Evolutionary conservation across 495 filamentous ascomycete genomes (phyloP).

Genomic region (Penicillium lividum): DNA sequence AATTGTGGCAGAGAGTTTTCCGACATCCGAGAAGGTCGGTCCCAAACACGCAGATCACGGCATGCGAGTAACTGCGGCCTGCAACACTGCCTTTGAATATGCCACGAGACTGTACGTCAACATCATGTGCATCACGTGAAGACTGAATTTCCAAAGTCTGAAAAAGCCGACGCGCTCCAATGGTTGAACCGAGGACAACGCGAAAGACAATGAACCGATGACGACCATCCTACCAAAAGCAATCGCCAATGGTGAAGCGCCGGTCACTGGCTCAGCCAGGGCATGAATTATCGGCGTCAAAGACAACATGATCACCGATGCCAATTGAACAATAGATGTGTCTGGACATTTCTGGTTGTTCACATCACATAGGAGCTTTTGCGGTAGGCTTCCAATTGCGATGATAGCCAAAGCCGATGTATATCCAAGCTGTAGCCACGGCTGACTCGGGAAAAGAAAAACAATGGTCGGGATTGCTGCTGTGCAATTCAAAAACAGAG

Average conservation of each 20-base stretch:
- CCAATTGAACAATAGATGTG: not conserved
- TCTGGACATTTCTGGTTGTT: not conserved
- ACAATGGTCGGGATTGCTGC: not conserved
- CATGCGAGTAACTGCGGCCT: not conserved
- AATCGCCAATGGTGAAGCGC: not conserved
- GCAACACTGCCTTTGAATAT: constrained; percentile 3
- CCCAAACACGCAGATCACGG: not conserved
- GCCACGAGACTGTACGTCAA: constrained; percentile 3
- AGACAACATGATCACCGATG: constrained; percentile 8
- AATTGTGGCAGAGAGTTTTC: not conserved
- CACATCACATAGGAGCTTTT: not conserved
- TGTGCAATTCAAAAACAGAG: not conserved
- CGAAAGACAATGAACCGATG: not conserved
- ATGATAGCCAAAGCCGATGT: not conserved
- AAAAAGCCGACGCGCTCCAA: constrained; percentile 3
- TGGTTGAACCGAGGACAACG: constrained; percentile 8
- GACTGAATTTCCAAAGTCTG: constrained; percentile 2
- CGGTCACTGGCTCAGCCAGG: constrained; percentile 4
- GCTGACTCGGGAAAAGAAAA: not conserved
- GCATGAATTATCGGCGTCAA: constrained; percentile 9
- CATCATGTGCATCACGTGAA: constrained; percentile 7
- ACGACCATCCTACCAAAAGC: constrained; percentile 10
- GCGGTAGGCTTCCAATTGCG: constrained; percentile 6
- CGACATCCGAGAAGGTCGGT: not conserved
- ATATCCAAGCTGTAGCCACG: not conserved